These are phyloP conservation scores for Fusarium staphyleae DNA, from an alignment of 2,329 filamentous ascomycete genomes.

Conservation along the genomic window DNA sequence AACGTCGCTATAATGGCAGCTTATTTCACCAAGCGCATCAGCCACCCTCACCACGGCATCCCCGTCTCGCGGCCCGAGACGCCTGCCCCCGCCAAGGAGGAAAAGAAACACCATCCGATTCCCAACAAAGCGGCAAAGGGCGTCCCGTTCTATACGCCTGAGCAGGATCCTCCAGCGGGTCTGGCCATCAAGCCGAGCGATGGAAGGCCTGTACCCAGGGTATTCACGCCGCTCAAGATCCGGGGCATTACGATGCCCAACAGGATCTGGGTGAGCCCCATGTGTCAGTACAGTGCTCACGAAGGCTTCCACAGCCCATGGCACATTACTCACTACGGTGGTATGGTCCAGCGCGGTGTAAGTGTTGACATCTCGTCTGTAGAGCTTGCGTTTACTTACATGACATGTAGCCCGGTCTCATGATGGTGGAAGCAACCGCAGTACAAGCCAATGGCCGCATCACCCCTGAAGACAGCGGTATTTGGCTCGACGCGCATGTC, in stretches of 20 bases:
- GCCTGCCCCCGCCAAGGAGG: slow-evolving; percentile 28
- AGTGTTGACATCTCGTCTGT: slow-evolving; percentile 1
- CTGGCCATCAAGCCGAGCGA: slow-evolving; percentile 52
- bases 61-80: slow-evolving; percentile 37
- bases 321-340: slow-evolving; percentile 77
- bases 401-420: slow-evolving; percentile 58
- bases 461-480: slow-evolving; percentile 70
- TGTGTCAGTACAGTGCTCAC: slow-evolving; percentile 56
- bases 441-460: slow-evolving; percentile 74
- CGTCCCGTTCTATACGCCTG: slow-evolving; percentile 57
- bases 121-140: slow-evolving; percentile 40
- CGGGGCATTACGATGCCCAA: slow-evolving; percentile 55
- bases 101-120: slow-evolving; percentile 36
- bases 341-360: slow-evolving; percentile 72
- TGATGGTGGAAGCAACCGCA: slow-evolving; percentile 73
- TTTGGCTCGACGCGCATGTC: slow-evolving; percentile 77
- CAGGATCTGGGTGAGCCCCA: slow-evolving; percentile 55
- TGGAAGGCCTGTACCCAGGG: slow-evolving; percentile 59
- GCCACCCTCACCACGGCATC: slow-evolving; percentile 41
- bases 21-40: slow-evolving; percentile 39
- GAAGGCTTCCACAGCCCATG: slow-evolving; percentile 71
- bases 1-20: slow-evolving; percentile 34
- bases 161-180: slow-evolving; percentile 53
- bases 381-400: neutral
- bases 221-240: slow-evolving; percentile 57